Percentiles rank a stretch among this genome's conserved stretches.
Evolutionary conservation across 108 stramenopile species (phyloP).

Genomic region (Discostella pseudostelligera): DNA sequence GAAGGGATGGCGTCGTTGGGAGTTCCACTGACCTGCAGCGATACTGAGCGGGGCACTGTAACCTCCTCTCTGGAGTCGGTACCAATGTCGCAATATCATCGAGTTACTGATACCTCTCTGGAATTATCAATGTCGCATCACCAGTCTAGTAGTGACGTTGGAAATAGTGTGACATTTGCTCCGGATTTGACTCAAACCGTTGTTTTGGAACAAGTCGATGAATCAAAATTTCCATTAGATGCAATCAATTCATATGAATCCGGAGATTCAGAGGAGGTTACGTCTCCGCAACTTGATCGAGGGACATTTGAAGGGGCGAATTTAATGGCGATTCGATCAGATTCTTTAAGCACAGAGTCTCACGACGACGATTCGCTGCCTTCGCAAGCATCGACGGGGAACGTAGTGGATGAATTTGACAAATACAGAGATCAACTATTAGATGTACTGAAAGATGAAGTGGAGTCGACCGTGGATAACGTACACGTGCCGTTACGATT

Average conservation of each 20-base stretch:
- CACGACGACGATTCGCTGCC: slow-evolving; percentile 13
- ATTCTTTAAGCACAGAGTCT: slow-evolving; percentile 32
- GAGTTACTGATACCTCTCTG: no score
- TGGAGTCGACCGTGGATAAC: slow-evolving; percentile 56
- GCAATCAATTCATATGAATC: background rate
- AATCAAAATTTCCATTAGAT: background rate
- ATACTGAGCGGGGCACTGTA: background rate
- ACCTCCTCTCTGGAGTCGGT: no score
- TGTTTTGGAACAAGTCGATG: background rate
- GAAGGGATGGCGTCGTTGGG: no score
- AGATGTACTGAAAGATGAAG: slow-evolving; percentile 67
- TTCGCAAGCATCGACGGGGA: slow-evolving; percentile 5
- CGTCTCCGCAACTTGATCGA: slow-evolving; percentile 13
- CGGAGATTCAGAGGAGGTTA: background rate
- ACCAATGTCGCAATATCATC: no score
- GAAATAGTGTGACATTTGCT: background rate
- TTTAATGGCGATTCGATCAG: slow-evolving; percentile 23
- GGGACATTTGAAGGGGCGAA: slow-evolving; percentile 15
- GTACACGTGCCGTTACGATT: slow-evolving; percentile 83
- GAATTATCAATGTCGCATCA: no score
- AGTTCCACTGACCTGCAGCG: background rate
- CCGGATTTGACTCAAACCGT: background rate
- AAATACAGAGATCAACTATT: slow-evolving; percentile 68
- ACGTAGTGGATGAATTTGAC: slow-evolving; percentile 66
- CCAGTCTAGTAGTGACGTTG: no score